These are phyloP conservation scores for Pseudogymnoascus verrucosus DNA, from an alignment of 2,329 filamentous ascomycete species.

Conservation along the genomic window DNA sequence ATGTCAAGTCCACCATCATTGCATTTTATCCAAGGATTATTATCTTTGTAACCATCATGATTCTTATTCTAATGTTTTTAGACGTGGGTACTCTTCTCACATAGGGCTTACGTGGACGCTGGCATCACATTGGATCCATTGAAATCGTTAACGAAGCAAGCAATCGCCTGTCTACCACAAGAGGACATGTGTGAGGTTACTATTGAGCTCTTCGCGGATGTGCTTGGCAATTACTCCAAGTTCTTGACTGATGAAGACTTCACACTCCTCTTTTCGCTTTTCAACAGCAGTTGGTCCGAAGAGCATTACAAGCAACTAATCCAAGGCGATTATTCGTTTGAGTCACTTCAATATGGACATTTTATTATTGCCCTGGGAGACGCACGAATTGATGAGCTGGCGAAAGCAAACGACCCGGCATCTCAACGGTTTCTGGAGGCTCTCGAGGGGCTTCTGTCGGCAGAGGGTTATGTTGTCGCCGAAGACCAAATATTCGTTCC, in stretches of 20 bases:
- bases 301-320: constrained; percentile 47
- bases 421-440: constrained; percentile 46
- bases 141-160: constrained; percentile 49
- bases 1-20: constrained; percentile 12
- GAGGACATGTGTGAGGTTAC: constrained; percentile 51
- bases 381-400: constrained; percentile 52
- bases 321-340: constrained; percentile 54
- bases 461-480: constrained; percentile 57
- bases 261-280: constrained; percentile 46
- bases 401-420: constrained; percentile 40
- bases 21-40: constrained; percentile 2
- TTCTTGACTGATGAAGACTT: constrained; percentile 56
- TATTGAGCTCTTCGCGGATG: constrained; percentile 57
- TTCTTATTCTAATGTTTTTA: constrained; percentile 26
- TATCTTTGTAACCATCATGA: constrained; percentile 9
- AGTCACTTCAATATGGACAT: constrained; percentile 56
- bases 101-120: constrained; percentile 51
- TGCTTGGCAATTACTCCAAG: constrained; percentile 54
- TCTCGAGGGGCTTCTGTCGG: constrained; percentile 57
- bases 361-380: constrained; percentile 63
- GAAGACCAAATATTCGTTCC: constrained; percentile 70
- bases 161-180: constrained; percentile 52
- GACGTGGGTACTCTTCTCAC: constrained; percentile 69
- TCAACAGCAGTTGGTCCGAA: constrained; percentile 52
- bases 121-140: constrained; percentile 51